Evolutionary conservation across 2,329 filamentous ascomycete species (phyloP).

Genomic region (Emydomyces testavorans): DNA sequence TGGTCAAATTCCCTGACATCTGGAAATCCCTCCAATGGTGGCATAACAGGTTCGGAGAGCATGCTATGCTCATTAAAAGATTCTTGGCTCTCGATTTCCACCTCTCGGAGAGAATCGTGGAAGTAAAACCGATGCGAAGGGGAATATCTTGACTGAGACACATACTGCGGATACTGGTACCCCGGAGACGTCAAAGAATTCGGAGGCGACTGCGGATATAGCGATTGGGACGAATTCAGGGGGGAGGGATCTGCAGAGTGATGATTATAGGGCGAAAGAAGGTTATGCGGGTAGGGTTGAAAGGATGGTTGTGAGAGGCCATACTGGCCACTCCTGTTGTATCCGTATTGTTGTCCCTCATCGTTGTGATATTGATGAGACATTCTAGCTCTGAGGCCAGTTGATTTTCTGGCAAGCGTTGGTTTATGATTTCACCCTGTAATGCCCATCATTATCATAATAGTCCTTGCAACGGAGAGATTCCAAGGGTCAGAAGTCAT

Average conservation of each 20-base stretch:
- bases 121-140: conserved; percentile 27
- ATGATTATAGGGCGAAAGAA: conserved; percentile 28
- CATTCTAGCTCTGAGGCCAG: conserved; percentile 13
- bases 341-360: conserved; percentile 20
- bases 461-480: not conserved
- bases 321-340: conserved; percentile 20
- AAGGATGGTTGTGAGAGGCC: conserved; percentile 20
- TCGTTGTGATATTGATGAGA: conserved; percentile 22
- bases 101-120: conserved; percentile 27
- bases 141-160: conserved; percentile 25
- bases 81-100: conserved; percentile 36
- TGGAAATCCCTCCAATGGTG: conserved; percentile 36
- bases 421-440: conserved; percentile 1
- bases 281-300: conserved; percentile 29
- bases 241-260: conserved; percentile 25
- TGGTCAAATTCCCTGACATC: conserved; percentile 38
- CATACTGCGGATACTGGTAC: conserved; percentile 28
- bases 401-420: not conserved
- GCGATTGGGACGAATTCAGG: conserved; percentile 23
- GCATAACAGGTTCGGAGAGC: conserved; percentile 36
- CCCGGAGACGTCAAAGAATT: conserved; percentile 14
- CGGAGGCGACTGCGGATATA: conserved; percentile 22
- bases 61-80: conserved; percentile 34
- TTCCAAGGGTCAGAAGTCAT: not conserved
- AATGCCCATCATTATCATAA: not conserved